phyloP scores from a whole-genome alignment of 2,329 filamentous ascomycete species.

The Corynespora cassiicola region DNA sequence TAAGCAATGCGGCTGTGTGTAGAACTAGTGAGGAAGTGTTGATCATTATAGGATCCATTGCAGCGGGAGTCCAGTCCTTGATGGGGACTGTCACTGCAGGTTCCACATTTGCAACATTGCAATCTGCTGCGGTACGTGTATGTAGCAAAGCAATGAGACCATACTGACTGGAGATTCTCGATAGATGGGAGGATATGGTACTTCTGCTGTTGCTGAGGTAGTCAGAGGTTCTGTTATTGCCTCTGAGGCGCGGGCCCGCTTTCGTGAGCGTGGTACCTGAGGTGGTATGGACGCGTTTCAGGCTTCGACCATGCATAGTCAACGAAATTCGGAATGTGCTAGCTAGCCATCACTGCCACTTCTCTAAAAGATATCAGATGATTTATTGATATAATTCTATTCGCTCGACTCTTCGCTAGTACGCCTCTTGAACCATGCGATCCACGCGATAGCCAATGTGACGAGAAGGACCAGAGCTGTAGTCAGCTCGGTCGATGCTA shows the following conservation, averaged over 20 bases:
- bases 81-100: slow-evolving; percentile 4
- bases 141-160: not conserved
- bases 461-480: slow-evolving; percentile 32
- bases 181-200: slow-evolving; percentile 7
- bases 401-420: not conserved
- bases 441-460: slow-evolving; percentile 29
- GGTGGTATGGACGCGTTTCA: no score
- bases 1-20: no score
- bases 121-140: slow-evolving; percentile 6
- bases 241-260: no score
- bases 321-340: no score
- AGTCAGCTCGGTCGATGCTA: slow-evolving; percentile 15
- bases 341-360: no score
- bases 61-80: slow-evolving; percentile 1
- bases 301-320: no score
- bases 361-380: not conserved
- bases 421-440: slow-evolving; percentile 33
- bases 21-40: no score
- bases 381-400: no score
- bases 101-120: slow-evolving; percentile 5
- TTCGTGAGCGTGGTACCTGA: no score
- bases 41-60: slow-evolving; percentile 5
- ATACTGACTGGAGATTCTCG: not conserved
- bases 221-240: not conserved
- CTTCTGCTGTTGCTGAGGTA: not conserved